Percentiles rank a stretch among this genome's conserved stretches.
Conservation (phyloP, 225 moss, liverwort and hornwort genomes). For the Thuidium tamariscinum region DNA sequence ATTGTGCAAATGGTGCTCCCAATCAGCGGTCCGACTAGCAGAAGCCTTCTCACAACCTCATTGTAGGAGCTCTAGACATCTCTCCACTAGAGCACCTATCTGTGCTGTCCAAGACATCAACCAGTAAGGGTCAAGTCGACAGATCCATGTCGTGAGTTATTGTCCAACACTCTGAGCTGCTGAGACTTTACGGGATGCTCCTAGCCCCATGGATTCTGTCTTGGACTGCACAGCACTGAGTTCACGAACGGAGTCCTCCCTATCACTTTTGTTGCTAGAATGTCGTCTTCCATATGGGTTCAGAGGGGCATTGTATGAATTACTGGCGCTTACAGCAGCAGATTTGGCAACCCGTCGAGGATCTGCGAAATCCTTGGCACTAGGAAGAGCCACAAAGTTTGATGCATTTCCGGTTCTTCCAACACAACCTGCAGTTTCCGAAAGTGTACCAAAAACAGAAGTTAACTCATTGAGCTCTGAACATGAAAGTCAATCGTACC, state of each 20-base stretch:
- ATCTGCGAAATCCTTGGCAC: conserved; percentile 69
- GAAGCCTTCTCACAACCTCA: conserved; percentile 13
- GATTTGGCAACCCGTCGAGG: conserved; percentile 72
- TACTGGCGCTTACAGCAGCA: conserved; percentile 70
- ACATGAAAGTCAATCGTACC: neutral
- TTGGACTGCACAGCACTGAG: conserved; percentile 93
- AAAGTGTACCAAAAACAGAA: neutral
- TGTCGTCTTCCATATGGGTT: conserved; percentile 86
- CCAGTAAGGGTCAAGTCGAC: conserved; percentile 16
- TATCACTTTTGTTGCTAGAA: conserved; percentile 61
- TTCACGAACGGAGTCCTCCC: conserved; percentile 77
- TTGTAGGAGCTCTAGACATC: conserved; percentile 2
- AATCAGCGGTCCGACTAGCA: conserved; percentile 11
- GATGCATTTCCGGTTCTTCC: conserved; percentile 78
- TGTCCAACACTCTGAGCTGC: conserved; percentile 58
- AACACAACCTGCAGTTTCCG: conserved; percentile 41
- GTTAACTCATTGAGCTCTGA: neutral
- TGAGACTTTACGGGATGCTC: conserved; percentile 73
- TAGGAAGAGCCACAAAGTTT: conserved; percentile 44
- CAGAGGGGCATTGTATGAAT: conserved; percentile 58
- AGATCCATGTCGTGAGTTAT: conserved; percentile 18
- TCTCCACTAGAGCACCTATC: conserved; percentile 7
- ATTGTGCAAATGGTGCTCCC: conserved; percentile 16
- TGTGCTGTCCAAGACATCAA: conserved; percentile 23
- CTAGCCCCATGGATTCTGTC: conserved; percentile 98